Percentiles rank a stretch among this genome's conserved stretches.
Evolutionary conservation across 768 basidiomycete genomes (phyloP).

Genomic region (Kwoniella mangroviensis): DNA sequence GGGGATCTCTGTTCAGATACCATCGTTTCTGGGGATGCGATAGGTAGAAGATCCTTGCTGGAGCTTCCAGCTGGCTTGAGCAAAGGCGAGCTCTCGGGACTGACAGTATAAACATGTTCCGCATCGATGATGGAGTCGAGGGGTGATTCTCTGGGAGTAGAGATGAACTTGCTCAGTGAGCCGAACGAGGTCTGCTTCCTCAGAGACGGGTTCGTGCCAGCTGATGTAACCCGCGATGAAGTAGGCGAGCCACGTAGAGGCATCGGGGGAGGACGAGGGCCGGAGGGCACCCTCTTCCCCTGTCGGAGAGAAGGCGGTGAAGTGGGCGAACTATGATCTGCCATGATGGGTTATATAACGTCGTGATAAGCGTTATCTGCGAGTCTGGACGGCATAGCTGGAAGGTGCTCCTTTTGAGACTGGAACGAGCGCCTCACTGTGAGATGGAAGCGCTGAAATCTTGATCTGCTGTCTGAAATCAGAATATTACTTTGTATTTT

Average conservation of each 20-base stretch:
- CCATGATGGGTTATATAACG: slow-evolving; percentile 5
- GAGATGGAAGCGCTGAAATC: too few species aligned
- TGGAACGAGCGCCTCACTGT: too few species aligned
- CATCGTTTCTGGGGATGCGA: background rate
- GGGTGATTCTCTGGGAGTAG: slow-evolving; percentile 6
- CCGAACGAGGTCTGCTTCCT: slow-evolving; percentile 11
- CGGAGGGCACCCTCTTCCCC: slow-evolving; percentile 20
- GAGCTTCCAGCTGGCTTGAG: slow-evolving; percentile 9
- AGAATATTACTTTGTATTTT: too few species aligned
- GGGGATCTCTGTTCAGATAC: background rate
- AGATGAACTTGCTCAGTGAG: slow-evolving; percentile 6
- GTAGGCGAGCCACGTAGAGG: slow-evolving; percentile 17
- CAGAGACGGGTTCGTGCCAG: background rate
- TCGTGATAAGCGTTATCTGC: background rate
- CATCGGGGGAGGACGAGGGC: slow-evolving; percentile 25
- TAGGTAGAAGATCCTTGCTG: slow-evolving; percentile 6
- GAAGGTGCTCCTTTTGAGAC: too few species aligned
- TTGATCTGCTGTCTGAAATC: too few species aligned
- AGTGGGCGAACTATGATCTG: slow-evolving; percentile 3
- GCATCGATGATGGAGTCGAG: slow-evolving; percentile 28
- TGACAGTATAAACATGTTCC: slow-evolving; percentile 32
- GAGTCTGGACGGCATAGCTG: background rate
- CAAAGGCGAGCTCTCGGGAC: slow-evolving; percentile 30
- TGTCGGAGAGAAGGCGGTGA: slow-evolving; percentile 10
- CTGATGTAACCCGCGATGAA: slow-evolving; percentile 10